Base-by-base conservation (phyloP, 2,329 filamentous ascomycete genomes). In the Fusarium sp. region DNA sequence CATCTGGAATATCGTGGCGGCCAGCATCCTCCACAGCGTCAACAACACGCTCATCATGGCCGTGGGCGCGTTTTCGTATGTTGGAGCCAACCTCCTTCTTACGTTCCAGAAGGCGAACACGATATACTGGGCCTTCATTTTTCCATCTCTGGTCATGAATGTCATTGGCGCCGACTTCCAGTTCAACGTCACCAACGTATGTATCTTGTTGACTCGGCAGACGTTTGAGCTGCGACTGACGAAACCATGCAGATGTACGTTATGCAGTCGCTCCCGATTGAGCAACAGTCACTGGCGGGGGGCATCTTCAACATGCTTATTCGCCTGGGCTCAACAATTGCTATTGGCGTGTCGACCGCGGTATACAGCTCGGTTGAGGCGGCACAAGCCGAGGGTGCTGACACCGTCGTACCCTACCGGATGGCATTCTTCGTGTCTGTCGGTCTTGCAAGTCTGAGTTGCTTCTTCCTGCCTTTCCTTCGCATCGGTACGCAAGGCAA, bases 121-220 rank as follows among this genome's bases (percentile, higher is more conserved):
- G 59, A 84, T 82, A 16, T 92, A 92, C 76, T 93, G 90, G 90
- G 86, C 86, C 0, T 89, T 91, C 64, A 84, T 87, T 7, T 92
- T 92, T 74, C 89, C 90, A 0, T 85, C 85, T 0, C 78, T 92
- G 40, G 78, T 89, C 6, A 77, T 92, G 28, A 85, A 86, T 23
- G 90, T 92, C 1, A 81, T 91, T 5, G 91, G 91, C 1, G 90
- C 90, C 0, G 91, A 92, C 74, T 86, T 93, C 36, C 87, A 92
- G 62, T 92, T 92, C 77, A 91, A 92, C 64, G 90, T 92, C 23
- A 87, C 88, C 4, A 92, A 93, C 72, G 87, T 90, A 76, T 71
- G 86, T 79, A 34, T 57, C n/a, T 43, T 41, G 30, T 18, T 13
- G n/a, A 6, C 9, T 50, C 30, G 23, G 18, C 23, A 6, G 28